phyloP scores from a whole-genome alignment of 2,329 filamentous ascomycete genomes.

The Fusarium verticillioides region DNA sequence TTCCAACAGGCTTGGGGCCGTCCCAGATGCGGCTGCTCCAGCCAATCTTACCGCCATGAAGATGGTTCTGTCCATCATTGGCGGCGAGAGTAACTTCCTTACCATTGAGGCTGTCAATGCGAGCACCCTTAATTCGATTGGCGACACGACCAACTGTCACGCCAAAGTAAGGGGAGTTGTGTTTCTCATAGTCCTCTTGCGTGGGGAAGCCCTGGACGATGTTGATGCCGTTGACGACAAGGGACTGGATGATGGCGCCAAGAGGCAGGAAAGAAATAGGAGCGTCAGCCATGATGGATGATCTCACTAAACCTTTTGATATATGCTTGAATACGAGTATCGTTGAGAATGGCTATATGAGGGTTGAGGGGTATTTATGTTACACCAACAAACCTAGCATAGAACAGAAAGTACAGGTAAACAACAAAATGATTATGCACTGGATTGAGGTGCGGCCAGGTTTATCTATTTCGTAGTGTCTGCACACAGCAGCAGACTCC shows the following conservation, averaged over 20 bases:
- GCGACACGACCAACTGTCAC: slow-evolving; percentile 89
- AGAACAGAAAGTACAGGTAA: slow-evolving; percentile 6
- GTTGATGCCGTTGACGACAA: slow-evolving; percentile 81
- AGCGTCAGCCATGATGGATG: slow-evolving; percentile 55
- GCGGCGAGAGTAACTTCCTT: slow-evolving; percentile 74
- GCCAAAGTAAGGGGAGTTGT: slow-evolving; percentile 87
- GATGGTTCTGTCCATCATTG: slow-evolving; percentile 81
- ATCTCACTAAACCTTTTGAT: slow-evolving; percentile 12
- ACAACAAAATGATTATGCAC: background rate
- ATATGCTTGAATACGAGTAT: slow-evolving; percentile 1
- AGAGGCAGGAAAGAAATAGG: slow-evolving; percentile 76
- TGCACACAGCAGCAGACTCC: slow-evolving; percentile 2
- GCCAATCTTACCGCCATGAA: slow-evolving; percentile 78
- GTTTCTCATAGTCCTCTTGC: slow-evolving; percentile 76
- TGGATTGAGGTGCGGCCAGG: slow-evolving; percentile 28
- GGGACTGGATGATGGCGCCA: slow-evolving; percentile 83
- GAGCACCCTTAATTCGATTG: slow-evolving; percentile 81
- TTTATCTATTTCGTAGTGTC: slow-evolving; percentile 26
- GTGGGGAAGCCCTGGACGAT: slow-evolving; percentile 89
- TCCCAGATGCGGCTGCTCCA: slow-evolving; percentile 86
- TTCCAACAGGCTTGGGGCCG: slow-evolving; percentile 72
- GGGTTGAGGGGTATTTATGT: slow-evolving; percentile 15
- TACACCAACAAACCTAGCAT: background rate
- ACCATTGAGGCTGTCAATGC: slow-evolving; percentile 77
- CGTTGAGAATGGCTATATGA: slow-evolving; percentile 14